phyloP scores from a whole-genome alignment of 73 alveolate species.

The Uronychia setigera region DNA sequence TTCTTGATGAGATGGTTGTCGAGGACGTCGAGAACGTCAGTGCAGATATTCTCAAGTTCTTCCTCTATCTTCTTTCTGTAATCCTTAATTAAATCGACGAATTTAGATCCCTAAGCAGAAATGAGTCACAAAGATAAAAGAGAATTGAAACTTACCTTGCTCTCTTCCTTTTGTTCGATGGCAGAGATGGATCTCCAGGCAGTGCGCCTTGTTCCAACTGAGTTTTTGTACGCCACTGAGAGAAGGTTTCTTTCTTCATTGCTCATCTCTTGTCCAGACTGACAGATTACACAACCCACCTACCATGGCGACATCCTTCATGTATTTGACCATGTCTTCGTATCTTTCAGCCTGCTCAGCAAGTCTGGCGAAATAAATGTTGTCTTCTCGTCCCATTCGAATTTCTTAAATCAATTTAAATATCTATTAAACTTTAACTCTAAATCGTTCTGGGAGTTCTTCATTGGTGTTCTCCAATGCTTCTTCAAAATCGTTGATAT shows the following conservation, averaged over 20 bases:
- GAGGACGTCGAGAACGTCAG: slow-evolving; percentile 70
- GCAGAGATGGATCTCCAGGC: slow-evolving; percentile 89
- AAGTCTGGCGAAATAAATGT: slow-evolving; percentile 60
- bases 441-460: no score
- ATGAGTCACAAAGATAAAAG: no score
- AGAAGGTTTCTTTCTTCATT: slow-evolving; percentile 81
- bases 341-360: slow-evolving; percentile 76
- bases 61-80: slow-evolving; percentile 69
- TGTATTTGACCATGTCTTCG: slow-evolving; percentile 68
- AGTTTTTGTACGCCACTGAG: slow-evolving; percentile 77
- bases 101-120: slow-evolving; percentile 69
- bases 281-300: not conserved
- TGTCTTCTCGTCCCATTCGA: slow-evolving; percentile 50
- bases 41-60: slow-evolving; percentile 76
- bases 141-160: slow-evolving; percentile 39
- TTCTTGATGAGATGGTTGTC: slow-evolving; percentile 74
- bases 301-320: slow-evolving; percentile 63
- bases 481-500: no score
- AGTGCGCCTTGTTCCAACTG: slow-evolving; percentile 78
- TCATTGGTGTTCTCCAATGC: no score
- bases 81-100: slow-evolving; percentile 69
- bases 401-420: slow-evolving; percentile 9
- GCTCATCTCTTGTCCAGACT: slow-evolving; percentile 71
- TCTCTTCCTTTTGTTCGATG: slow-evolving; percentile 76
- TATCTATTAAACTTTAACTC: no score